phyloP scores from a whole-genome alignment of 108 stramenopile genomes.

The Cylindrotheca fusiformis region DNA sequence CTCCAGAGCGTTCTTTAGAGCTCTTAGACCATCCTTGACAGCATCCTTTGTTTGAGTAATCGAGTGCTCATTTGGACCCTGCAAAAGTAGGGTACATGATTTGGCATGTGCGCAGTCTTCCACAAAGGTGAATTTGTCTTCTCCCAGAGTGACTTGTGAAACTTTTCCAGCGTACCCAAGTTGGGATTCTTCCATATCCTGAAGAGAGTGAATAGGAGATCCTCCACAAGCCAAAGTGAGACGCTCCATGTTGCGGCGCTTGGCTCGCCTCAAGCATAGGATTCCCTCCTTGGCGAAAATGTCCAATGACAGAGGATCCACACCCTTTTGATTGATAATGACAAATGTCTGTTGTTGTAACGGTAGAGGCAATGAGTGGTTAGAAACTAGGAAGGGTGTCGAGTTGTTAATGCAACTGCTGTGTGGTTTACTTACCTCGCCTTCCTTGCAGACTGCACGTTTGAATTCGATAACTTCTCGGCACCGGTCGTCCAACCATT shows the following conservation, averaged over 20 bases:
- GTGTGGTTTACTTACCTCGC: slow-evolving; percentile 52
- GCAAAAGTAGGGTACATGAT: slow-evolving; percentile 93
- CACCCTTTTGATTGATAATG: slow-evolving; percentile 99
- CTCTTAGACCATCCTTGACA: slow-evolving; percentile 95
- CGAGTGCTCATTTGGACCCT: slow-evolving; percentile 97
- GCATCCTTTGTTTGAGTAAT: slow-evolving; percentile 99
- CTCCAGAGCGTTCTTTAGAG: slow-evolving; percentile 96
- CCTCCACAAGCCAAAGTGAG: slow-evolving; percentile 98
- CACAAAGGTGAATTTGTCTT: slow-evolving; percentile 99
- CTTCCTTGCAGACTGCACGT: slow-evolving; percentile 86
- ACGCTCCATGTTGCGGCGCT: slow-evolving; percentile 99
- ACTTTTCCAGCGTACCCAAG: slow-evolving; percentile 96
- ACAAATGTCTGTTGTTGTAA: slow-evolving; percentile 74
- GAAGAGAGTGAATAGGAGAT: slow-evolving; percentile 88
- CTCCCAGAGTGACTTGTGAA: slow-evolving; percentile 93
- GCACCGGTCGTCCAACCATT: slow-evolving; percentile 98
- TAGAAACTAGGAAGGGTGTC: too few relatives aligned
- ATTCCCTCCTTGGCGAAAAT: slow-evolving; percentile 99
- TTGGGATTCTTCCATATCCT: slow-evolving; percentile 88
- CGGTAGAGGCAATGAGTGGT: too few relatives aligned
- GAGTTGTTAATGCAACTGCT: too few relatives aligned
- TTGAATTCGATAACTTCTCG: slow-evolving; percentile 95
- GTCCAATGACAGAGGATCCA: slow-evolving; percentile 96
- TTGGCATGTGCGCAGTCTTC: slow-evolving; percentile 92
- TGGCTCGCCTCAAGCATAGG: slow-evolving; percentile 94